Evolutionary conservation across 2,329 filamentous ascomycete species (phyloP).

Genomic region (Microdochium nivale): DNA sequence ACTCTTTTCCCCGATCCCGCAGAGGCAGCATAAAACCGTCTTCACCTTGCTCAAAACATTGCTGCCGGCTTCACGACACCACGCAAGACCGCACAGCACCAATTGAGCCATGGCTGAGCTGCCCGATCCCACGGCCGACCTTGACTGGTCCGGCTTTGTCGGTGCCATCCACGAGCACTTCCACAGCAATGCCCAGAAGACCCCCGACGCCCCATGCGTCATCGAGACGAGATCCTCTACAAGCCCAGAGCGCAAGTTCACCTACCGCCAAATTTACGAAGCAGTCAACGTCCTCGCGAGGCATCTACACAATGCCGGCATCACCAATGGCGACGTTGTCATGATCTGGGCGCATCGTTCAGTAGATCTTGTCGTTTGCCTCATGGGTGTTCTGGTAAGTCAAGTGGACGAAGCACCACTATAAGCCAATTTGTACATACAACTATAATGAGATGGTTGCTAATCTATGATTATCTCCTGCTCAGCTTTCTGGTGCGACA

Average conservation of each 20-base stretch:
- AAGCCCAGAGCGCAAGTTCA: slow-evolving; percentile 59
- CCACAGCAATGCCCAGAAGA: slow-evolving; percentile 51
- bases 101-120: slow-evolving; percentile 17
- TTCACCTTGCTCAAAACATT: neutral
- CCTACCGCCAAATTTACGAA: slow-evolving; percentile 80
- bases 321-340: slow-evolving; percentile 75
- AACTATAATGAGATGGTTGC: neutral
- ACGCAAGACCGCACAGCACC: neutral
- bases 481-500: slow-evolving; percentile 44
- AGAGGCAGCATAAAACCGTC: neutral
- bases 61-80: neutral
- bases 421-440: neutral
- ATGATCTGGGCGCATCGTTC: slow-evolving; percentile 85
- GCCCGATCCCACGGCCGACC: slow-evolving; percentile 59
- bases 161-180: slow-evolving; percentile 68
- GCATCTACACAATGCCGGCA: slow-evolving; percentile 65
- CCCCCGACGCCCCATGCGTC: slow-evolving; percentile 52
- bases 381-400: slow-evolving; percentile 63
- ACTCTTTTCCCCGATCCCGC: neutral
- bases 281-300: slow-evolving; percentile 74
- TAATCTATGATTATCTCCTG: slow-evolving; percentile 33
- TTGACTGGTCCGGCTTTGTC: slow-evolving; percentile 57
- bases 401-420: neutral
- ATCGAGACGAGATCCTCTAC: slow-evolving; percentile 35
- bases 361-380: slow-evolving; percentile 57